Base-by-base conservation (phyloP, 257 asterid genomes). In the Solanum paucissectum region DNA sequence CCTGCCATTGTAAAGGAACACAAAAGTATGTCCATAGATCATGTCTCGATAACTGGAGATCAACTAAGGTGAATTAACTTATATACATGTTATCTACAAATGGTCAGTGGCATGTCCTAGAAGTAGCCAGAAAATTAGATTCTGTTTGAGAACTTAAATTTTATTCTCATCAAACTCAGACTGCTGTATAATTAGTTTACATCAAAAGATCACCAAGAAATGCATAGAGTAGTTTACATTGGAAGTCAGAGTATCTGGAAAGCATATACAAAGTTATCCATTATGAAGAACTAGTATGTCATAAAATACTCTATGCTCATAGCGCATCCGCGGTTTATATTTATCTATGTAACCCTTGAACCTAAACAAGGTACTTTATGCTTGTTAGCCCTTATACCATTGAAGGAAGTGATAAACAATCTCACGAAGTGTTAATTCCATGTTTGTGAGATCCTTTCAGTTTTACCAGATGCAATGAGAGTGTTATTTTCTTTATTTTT, bases 31-130 rank as follows among this genome's bases (percentile, higher is more conserved):
- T 97, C 89, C 99, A 97, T 91, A 92, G 99, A 90, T 96, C 98
- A 86, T 97, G 99, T 90, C 99, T 97, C 85, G 99, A 97, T 92
- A 94, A 96, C 91, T 97, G 99, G 99, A 95, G 99, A 93, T 96
- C 99, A 46, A 94, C 99, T 75, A 97, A 97, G 99, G 99, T 97
- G 46, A 89, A 81, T 46, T 81, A 49, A 32, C 27, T 46, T 81
- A 27, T 46, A 10, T 29, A 49, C 68, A 81, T 81, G 85, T 46
- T 81, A 46, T 81, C 42, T 29, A 27, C 25, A 49, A 81, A 44
- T 81, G 62, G 68, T 81, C 38, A 16, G 10, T 46, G 29, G 55
- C 27, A 46, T 81, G 42, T 81, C 68, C 68, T 81, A 29, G n/a
- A 81, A 79, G 85, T 44, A 27, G 40, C 85, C 58, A 32, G 25